Conservation (phyloP, 768 basidiomycete genomes). For the Filobasidium floriforme region DNA sequence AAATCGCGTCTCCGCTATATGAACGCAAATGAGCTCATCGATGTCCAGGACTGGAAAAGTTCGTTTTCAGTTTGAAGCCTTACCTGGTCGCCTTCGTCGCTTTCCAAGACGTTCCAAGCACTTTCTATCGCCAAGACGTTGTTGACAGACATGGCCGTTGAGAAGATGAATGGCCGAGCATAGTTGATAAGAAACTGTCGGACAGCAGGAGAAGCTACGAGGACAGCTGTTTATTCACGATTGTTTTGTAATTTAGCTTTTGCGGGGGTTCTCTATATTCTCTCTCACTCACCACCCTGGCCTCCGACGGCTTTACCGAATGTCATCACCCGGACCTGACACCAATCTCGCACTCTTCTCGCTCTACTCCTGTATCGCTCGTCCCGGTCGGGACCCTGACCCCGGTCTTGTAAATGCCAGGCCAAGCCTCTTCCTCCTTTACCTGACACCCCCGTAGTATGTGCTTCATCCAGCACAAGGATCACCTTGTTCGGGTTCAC, state of each 20-base stretch:
- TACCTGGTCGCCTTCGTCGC: slow-evolving; percentile 54
- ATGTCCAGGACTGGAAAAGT: too few relatives aligned
- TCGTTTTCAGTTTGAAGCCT: neutral
- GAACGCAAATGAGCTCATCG: neutral
- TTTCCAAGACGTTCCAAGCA: slow-evolving; percentile 68
- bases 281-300: slow-evolving; percentile 62
- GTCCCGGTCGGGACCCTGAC: neutral
- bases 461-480: slow-evolving; percentile 84
- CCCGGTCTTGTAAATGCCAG: slow-evolving; percentile 47
- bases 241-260: neutral
- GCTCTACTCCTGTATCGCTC: slow-evolving; percentile 4
- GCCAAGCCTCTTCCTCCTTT: slow-evolving; percentile 68
- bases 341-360: slow-evolving; percentile 54
- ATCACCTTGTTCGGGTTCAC: slow-evolving; percentile 24
- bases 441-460: slow-evolving; percentile 85
- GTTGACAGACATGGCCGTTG: slow-evolving; percentile 70
- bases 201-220: slow-evolving; percentile 64
- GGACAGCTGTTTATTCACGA: slow-evolving; percentile 53
- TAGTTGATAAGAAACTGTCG: slow-evolving; percentile 85
- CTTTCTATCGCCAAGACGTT: slow-evolving; percentile 68
- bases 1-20: slow-evolving; percentile 12
- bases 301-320: slow-evolving; percentile 87
- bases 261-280: neutral
- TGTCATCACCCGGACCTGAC: slow-evolving; percentile 74
- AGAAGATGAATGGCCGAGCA: slow-evolving; percentile 83